Percentiles rank a stretch among this genome's conserved stretches.
phyloP scores from a whole-genome alignment of 164 flowering plant species.

The Buxus sempervirens region DNA sequence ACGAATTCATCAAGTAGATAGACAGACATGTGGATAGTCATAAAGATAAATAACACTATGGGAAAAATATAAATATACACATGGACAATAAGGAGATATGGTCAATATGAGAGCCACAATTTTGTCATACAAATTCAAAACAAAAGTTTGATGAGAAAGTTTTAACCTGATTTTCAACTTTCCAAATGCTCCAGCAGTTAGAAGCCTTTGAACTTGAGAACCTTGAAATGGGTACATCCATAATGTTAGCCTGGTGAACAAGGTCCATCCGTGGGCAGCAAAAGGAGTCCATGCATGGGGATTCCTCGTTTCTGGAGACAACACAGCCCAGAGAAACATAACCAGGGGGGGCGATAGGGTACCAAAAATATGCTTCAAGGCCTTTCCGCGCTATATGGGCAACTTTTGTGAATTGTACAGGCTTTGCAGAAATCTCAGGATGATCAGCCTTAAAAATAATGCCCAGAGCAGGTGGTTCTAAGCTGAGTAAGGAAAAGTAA shows the following conservation, averaged over 20 bases:
- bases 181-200: conserved; percentile 96
- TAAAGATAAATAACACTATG: not conserved
- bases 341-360: conserved; percentile 96
- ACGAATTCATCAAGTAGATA: not conserved
- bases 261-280: conserved; percentile 96
- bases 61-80: not conserved
- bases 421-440: conserved; percentile 78
- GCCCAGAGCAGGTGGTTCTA: conserved; percentile 95
- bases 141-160: not conserved
- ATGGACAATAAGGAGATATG: not conserved
- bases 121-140: not conserved
- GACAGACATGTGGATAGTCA: too few relatives aligned
- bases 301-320: conserved; percentile 66
- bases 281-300: conserved; percentile 52
- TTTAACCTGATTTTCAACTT: conserved; percentile 91
- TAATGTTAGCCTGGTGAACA: conserved; percentile 69
- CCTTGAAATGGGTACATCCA: conserved; percentile 70
- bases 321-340: conserved; percentile 93
- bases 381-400: conserved; percentile 74
- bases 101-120: not conserved
- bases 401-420: conserved; percentile 85
- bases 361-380: conserved; percentile 87
- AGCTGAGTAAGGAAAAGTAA: conserved; percentile 39
- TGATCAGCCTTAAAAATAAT: conserved; percentile 65
- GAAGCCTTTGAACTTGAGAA: conserved; percentile 65